Base-by-base conservation (phyloP, 2,329 filamentous ascomycete genomes). In the Botrytis tulipae region DNA sequence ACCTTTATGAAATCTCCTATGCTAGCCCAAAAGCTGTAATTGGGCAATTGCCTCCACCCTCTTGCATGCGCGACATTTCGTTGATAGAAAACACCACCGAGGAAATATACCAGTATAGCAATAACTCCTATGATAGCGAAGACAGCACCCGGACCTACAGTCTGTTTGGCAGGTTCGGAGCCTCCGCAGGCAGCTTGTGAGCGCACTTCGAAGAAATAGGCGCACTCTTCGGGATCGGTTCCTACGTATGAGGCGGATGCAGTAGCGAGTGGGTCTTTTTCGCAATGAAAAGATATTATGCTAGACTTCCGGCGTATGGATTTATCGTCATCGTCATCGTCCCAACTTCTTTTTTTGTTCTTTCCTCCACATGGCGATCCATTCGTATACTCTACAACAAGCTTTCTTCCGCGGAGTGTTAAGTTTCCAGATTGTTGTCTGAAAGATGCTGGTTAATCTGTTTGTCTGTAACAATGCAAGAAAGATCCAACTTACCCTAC, bases 1-100 rank as follows among this genome's bases (percentile, higher is more conserved):
- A 96, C 95, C 86, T 88, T 92, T 79, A 97, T 84, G 82, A 97
- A 97, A 78, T 88, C 90, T 84, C 93, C 91, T 75, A 98, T 93
- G 72, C 94, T 92, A 44, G 93, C 91, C 96, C 96, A 99, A 78
- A 98, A 88, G 78, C 89, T 90, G 84, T 96, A 98, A 84, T 99
- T 98, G 71, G 96, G 96, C 78, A 98, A 85, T 82, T 99, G 96
- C 78, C 93, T 90, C 96, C 95, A 98, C 66, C 96, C 96, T 75
- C 96, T 88, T 78, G 97, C 94, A 82, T 99, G 93, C 83, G 95
- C 92, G 73, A 99, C 95, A 46, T 94, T 97, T 74, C 96, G 90
- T 83, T 98, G 95, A 85, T 98, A 99, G 76, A 97, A 94, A 78
- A 97, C 92, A 80, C 96, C 96, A 78, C 96, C 96, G 54, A 97